Conservation (phyloP, 2,329 filamentous ascomycete species). For the Trichoderma sp. region DNA sequence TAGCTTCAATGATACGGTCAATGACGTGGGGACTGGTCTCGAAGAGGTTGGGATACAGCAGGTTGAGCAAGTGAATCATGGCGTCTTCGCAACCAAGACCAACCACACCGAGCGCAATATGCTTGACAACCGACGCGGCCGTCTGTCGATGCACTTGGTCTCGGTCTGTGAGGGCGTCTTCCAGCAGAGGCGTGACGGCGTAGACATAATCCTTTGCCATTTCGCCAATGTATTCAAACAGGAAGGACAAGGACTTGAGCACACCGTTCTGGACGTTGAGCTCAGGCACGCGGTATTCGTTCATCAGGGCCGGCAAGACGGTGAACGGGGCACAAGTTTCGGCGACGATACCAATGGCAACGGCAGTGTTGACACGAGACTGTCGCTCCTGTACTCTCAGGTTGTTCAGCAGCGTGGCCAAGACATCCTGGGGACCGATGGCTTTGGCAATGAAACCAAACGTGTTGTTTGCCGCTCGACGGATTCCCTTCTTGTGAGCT, state of each 20-base stretch:
- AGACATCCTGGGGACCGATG: constrained; percentile 94
- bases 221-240: constrained; percentile 99
- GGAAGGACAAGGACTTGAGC: constrained; percentile 92
- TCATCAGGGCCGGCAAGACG: constrained; percentile 97
- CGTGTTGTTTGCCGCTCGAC: constrained; percentile 97
- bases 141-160: constrained; percentile 98
- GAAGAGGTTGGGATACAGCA: constrained; percentile 95
- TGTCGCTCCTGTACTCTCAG: constrained; percentile 96
- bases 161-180: constrained; percentile 95
- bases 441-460: constrained; percentile 99
- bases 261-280: constrained; percentile 99
- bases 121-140: constrained; percentile 94
- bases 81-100: constrained; percentile 97
- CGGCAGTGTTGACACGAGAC: constrained; percentile 96
- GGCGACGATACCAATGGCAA: constrained; percentile 97
- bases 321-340: constrained; percentile 99
- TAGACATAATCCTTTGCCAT: constrained; percentile 99
- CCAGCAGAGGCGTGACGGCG: constrained; percentile 90
- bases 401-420: constrained; percentile 95
- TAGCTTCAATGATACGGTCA: constrained; percentile 94
- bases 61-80: constrained; percentile 95
- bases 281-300: constrained; percentile 97
- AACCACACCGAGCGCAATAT: constrained; percentile 95
- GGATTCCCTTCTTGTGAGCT: constrained; percentile 98
- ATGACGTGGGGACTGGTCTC: constrained; percentile 98